Conservation (phyloP, 129 eudicot genomes). For the Artemisia argyi region DNA sequence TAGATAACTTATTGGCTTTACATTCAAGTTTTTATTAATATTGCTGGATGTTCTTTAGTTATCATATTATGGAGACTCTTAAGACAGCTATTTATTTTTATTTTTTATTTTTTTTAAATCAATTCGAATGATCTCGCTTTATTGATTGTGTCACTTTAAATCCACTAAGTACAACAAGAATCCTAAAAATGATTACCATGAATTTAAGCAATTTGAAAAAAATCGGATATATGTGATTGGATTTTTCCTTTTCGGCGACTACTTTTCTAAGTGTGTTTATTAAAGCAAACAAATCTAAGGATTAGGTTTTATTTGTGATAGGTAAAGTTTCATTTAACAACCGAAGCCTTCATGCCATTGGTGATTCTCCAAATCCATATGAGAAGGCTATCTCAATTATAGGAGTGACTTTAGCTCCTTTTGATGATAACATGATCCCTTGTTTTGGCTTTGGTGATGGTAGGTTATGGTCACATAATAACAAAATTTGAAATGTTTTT, state of each 20-base stretch:
- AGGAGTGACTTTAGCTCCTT: constrained; percentile 77
- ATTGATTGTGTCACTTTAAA: background rate
- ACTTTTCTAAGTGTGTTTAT: background rate
- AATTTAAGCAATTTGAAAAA: background rate
- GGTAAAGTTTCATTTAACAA: constrained; percentile 66
- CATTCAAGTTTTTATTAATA: no score
- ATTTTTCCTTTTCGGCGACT: background rate
- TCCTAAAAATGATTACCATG: background rate
- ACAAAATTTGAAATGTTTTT: constrained; percentile 1
- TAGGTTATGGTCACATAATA: constrained; percentile 20
- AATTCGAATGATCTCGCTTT: no score
- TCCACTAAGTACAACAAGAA: background rate
- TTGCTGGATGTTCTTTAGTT: no score
- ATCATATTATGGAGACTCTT: no score
- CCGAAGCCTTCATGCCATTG: constrained; percentile 67
- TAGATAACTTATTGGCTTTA: background rate
- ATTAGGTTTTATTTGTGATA: constrained; percentile 23
- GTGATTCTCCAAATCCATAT: constrained; percentile 67
- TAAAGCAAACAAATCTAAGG: constrained; percentile 17
- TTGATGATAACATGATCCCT: constrained; percentile 78
- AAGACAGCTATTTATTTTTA: no score
- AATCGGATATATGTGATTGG: background rate
- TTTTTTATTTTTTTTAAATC: no score
- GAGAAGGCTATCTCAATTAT: constrained; percentile 74
- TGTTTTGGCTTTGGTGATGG: constrained; percentile 89